Conservation (phyloP, 2,329 filamentous ascomycete genomes). For the Conoideocrella luteorostrata region DNA sequence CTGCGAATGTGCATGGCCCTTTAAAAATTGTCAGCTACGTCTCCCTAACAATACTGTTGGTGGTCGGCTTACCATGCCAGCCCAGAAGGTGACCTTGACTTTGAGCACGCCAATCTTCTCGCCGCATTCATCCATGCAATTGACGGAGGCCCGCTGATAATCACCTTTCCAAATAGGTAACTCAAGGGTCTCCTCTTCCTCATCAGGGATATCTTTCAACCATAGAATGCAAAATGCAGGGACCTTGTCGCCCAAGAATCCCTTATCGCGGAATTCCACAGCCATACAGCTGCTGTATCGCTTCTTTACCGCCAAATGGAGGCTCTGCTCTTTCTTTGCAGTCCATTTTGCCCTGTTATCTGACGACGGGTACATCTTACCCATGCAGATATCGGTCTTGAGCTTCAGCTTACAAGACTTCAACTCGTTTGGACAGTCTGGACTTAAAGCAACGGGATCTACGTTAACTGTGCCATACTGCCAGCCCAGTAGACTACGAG, state of each 20-base stretch:
- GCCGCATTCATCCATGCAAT: constrained; percentile 37
- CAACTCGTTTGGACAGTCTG: constrained; percentile 41
- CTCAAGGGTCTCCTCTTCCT: constrained; percentile 52
- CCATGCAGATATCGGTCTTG: constrained; percentile 48
- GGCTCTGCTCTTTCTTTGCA: constrained; percentile 36
- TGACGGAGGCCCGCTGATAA: constrained; percentile 39
- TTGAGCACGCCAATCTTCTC: constrained; percentile 41
- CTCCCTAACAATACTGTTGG: background rate
- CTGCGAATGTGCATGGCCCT: constrained; percentile 29
- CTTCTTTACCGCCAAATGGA: constrained; percentile 50
- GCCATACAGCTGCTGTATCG: constrained; percentile 52
- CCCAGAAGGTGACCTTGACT: constrained; percentile 28
- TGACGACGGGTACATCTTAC: constrained; percentile 47
- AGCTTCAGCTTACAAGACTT: constrained; percentile 50
- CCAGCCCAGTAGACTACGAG: constrained; percentile 57
- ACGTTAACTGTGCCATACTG: constrained; percentile 66
- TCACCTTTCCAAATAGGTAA: constrained; percentile 61
- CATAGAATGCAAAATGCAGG: constrained; percentile 59
- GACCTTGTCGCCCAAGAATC: constrained; percentile 44
- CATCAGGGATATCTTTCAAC: constrained; percentile 64
- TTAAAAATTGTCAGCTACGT: background rate
- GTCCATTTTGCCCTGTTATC: constrained; percentile 45
- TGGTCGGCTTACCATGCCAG: constrained; percentile 25
- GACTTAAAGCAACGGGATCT: constrained; percentile 38
- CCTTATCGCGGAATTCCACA: constrained; percentile 42